A percentile compares a stretch with the other conserved stretches of the same genome.
Conservation (phyloP, 1,284 basidiomycete genomes). For the Crepidotus sp. region DNA sequence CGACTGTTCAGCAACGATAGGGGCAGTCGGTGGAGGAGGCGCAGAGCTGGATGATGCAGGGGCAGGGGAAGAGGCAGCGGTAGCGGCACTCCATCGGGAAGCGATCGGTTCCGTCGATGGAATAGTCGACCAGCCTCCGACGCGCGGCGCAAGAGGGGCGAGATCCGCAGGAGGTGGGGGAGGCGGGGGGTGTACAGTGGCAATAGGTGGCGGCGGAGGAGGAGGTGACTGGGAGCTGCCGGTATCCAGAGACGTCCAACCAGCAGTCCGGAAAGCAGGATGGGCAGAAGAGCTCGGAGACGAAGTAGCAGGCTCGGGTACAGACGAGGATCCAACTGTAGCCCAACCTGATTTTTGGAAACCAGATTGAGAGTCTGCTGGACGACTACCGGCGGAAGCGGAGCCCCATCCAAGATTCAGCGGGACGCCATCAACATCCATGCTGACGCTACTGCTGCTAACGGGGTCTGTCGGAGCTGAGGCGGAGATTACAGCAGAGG, state of each 20-base stretch:
- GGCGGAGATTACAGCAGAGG: constrained; percentile 24
- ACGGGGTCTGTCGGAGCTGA: constrained; percentile 12
- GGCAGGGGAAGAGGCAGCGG: constrained; percentile 14
- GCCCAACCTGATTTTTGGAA: constrained; percentile 59
- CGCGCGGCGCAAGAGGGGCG: constrained; percentile 18
- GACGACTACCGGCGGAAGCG: constrained; percentile 22
- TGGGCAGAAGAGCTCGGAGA: constrained; percentile 2
- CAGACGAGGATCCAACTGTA: constrained; percentile 27
- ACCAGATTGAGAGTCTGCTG: constrained; percentile 25
- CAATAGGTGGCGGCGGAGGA: constrained; percentile 18
- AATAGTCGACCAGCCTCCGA: constrained; percentile 20
- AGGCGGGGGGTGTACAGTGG: constrained; percentile 20
- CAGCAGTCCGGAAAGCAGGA: constrained; percentile 46
- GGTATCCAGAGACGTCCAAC: constrained; percentile 36
- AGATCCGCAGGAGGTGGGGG: constrained; percentile 12
- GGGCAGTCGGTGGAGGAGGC: constrained; percentile 16
- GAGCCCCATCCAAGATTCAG: constrained; percentile 41
- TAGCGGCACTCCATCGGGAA: constrained; percentile 10
- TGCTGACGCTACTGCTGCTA: constrained; percentile 12
- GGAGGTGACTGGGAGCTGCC: constrained; percentile 10
- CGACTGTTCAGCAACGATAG: constrained; percentile 15
- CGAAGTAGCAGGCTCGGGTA: constrained; percentile 15
- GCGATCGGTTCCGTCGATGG: constrained; percentile 7
- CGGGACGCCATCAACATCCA: constrained; percentile 27
- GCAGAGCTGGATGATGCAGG: constrained; percentile 9